Conservation (phyloP, 2,329 filamentous ascomycete genomes). For the Hypoxylon sp. region DNA sequence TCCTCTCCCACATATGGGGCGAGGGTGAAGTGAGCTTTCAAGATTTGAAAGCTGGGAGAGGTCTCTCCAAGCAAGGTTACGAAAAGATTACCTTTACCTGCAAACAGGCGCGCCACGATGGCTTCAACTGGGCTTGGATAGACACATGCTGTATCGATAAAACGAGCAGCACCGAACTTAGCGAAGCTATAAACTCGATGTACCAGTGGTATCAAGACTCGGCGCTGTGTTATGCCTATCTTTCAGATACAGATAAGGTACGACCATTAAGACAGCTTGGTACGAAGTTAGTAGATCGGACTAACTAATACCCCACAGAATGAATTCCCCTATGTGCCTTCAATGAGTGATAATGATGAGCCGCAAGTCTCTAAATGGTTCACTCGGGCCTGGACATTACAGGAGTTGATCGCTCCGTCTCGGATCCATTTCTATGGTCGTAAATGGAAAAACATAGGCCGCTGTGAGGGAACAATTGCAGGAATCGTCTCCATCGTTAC, state of each 20-base stretch:
- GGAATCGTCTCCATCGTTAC: slow-evolving; percentile 1
- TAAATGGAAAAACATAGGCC: slow-evolving; percentile 24
- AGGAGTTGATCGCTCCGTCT: slow-evolving; percentile 31
- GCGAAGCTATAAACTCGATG: slow-evolving; percentile 43
- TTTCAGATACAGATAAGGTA: slow-evolving; percentile 29
- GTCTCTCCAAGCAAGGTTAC: slow-evolving; percentile 26
- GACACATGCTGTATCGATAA: slow-evolving; percentile 44
- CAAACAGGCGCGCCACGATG: slow-evolving; percentile 25
- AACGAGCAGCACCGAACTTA: slow-evolving; percentile 37
- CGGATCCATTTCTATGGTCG: slow-evolving; percentile 22
- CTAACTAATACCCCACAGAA: not conserved
- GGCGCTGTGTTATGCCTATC: slow-evolving; percentile 27
- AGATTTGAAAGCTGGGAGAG: slow-evolving; percentile 34
- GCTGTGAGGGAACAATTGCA: not conserved
- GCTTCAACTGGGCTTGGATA: slow-evolving; percentile 33
- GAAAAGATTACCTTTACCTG: slow-evolving; percentile 36
- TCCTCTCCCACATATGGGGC: slow-evolving; percentile 37
- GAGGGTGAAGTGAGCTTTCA: slow-evolving; percentile 39
- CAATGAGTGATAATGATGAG: not conserved
- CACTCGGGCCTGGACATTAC: slow-evolving; percentile 34
- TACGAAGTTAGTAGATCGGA: not conserved
- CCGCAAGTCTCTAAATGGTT: slow-evolving; percentile 25
- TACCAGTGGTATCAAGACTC: slow-evolving; percentile 36
- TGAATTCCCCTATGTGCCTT: slow-evolving; percentile 27
- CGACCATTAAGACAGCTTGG: not conserved